Evolutionary conservation across 768 basidiomycete genomes (phyloP).

Genomic region (Xerocomus brunneocitrinus): DNA sequence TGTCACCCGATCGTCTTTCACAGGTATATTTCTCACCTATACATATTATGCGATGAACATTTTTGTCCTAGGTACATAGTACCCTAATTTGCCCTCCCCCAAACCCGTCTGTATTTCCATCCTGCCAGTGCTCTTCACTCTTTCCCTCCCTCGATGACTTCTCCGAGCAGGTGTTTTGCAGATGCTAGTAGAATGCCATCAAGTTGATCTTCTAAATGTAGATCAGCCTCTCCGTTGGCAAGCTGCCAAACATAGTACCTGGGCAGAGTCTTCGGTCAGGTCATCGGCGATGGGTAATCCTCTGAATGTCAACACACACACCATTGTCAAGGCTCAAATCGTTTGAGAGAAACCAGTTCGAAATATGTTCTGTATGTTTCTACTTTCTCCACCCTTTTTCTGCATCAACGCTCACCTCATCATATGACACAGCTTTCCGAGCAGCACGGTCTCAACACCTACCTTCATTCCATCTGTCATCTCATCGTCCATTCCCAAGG

Average conservation of each 20-base stretch:
- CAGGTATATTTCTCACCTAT: slow-evolving; percentile 37
- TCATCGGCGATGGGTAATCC: slow-evolving; percentile 81
- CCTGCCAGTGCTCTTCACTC: slow-evolving; percentile 69
- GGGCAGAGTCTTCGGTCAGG: slow-evolving; percentile 62
- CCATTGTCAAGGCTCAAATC: slow-evolving; percentile 95
- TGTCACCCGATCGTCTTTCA: slow-evolving; percentile 53
- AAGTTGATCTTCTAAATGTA: no score
- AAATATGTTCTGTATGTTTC: slow-evolving; percentile 85
- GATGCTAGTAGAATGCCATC: no score
- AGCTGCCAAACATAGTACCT: no score
- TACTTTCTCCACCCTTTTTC: slow-evolving; percentile 12
- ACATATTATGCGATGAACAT: not conserved
- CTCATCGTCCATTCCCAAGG: slow-evolving; percentile 86
- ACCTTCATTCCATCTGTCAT: slow-evolving; percentile 95
- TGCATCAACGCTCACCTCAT: slow-evolving; percentile 10
- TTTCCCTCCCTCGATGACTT: slow-evolving; percentile 31
- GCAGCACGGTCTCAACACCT: slow-evolving; percentile 95
- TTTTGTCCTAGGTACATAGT: slow-evolving; percentile 34
- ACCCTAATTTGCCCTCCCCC: slow-evolving; percentile 34
- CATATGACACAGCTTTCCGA: slow-evolving; percentile 72
- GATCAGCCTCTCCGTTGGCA: no score
- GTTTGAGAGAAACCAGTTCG: slow-evolving; percentile 90
- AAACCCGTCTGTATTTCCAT: slow-evolving; percentile 53
- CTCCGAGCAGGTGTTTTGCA: no score
- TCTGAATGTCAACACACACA: slow-evolving; percentile 81